Conservation (phyloP, 768 basidiomycete genomes). For the Suillus bovinus region DNA sequence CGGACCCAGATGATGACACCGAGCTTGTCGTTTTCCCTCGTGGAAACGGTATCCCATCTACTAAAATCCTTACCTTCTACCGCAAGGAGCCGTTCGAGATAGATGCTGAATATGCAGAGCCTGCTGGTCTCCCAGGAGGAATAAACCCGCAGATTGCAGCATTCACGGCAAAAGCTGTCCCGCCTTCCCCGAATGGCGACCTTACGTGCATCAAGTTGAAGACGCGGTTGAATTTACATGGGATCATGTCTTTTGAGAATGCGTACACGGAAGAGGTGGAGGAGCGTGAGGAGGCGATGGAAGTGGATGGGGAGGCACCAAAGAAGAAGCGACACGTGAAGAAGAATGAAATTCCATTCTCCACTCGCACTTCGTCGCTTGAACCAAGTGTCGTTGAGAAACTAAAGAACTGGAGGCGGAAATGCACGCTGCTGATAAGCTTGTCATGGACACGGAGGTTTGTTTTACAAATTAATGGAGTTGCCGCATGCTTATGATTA, state of each 20-base stretch:
- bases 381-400: conserved; percentile 64
- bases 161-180: conserved; percentile 83
- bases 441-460: conserved; percentile 97
- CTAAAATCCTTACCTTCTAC: conserved; percentile 95
- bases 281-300: conserved; percentile 80
- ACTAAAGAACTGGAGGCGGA: conserved; percentile 80
- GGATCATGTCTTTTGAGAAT: conserved; percentile 82
- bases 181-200: conserved; percentile 67
- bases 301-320: conserved; percentile 59
- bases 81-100: conserved; percentile 87
- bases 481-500: conserved; percentile 4
- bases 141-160: conserved; percentile 86
- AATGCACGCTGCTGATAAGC: conserved; percentile 91
- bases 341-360: conserved; percentile 81
- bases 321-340: conserved; percentile 87
- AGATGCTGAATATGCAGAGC: conserved; percentile 82
- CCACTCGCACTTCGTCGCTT: conserved; percentile 62
- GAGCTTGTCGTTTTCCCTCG: conserved; percentile 89
- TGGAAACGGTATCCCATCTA: conserved; percentile 86
- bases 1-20: conserved; percentile 86
- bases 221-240: conserved; percentile 84
- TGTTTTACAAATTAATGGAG: conserved; percentile 21
- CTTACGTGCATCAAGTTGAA: conserved; percentile 86
- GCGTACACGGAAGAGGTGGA: conserved; percentile 85
- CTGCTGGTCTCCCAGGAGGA: conserved; percentile 65